phyloP scores from a whole-genome alignment of 2,329 filamentous ascomycete species.

The Fusarium oligoseptatum region DNA sequence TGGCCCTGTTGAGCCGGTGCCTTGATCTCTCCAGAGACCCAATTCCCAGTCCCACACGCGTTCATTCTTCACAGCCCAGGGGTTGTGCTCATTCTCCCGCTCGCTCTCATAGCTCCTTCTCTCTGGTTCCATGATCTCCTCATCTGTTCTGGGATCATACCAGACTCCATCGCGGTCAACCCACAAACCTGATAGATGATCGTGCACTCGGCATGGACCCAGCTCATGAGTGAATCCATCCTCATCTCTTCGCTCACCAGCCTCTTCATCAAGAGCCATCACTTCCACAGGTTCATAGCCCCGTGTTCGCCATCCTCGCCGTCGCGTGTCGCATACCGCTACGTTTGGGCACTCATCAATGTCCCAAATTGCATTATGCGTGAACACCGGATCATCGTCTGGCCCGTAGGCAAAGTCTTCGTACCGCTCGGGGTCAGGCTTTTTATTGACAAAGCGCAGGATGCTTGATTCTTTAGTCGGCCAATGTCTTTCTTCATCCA shows the following conservation, averaged over 20 bases:
- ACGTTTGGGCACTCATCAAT: background rate
- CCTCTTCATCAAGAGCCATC: background rate
- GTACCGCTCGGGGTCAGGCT: background rate
- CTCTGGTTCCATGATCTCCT: background rate
- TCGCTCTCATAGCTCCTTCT: background rate
- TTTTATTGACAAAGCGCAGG: background rate
- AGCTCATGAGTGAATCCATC: background rate
- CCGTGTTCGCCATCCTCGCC: background rate
- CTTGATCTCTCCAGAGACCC: slow-evolving; percentile 14
- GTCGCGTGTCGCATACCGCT: slow-evolving; percentile 7
- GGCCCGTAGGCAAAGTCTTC: no score
- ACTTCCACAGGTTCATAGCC: slow-evolving; percentile 7
- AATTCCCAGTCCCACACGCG: slow-evolving; percentile 6
- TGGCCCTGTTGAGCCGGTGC: background rate
- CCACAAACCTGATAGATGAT: background rate
- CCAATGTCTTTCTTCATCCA: background rate
- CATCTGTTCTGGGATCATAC: slow-evolving; percentile 14
- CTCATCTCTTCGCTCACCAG: slow-evolving; percentile 4
- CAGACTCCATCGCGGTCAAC: background rate
- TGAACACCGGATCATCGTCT: background rate
- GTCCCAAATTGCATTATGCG: slow-evolving; percentile 5
- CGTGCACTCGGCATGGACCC: background rate
- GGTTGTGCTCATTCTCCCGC: background rate
- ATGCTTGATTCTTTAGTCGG: background rate
- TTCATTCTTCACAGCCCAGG: slow-evolving; percentile 1